Conservation (phyloP, 176 grass and related monocot genomes). For the Poa annua region DNA sequence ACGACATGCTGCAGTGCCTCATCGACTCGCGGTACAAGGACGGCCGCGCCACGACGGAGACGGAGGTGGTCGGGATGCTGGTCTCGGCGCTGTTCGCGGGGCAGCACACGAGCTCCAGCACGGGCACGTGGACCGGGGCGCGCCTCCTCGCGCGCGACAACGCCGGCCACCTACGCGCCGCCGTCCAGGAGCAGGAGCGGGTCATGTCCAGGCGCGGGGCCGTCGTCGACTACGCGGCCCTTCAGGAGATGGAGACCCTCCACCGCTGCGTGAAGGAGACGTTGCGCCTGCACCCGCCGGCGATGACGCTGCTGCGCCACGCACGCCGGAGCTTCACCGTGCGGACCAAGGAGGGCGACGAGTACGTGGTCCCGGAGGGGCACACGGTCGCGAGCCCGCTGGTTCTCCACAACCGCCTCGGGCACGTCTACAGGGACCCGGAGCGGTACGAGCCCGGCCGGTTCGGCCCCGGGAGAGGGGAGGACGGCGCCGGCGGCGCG, state of each 20-base stretch:
- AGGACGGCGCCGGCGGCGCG: conserved; percentile 55
- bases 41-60: conserved; percentile 47
- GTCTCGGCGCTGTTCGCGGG: conserved; percentile 54
- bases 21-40: conserved; percentile 60
- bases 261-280: conserved; percentile 64
- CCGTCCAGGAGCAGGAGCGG: conserved; percentile 54
- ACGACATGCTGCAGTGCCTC: conserved; percentile 68
- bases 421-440: conserved; percentile 45
- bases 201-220: conserved; percentile 30
- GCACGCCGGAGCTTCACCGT: conserved; percentile 52
- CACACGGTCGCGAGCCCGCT: conserved; percentile 48
- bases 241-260: conserved; percentile 57
- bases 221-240: conserved; percentile 39
- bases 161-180: conserved; percentile 35
- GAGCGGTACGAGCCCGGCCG: conserved; percentile 55
- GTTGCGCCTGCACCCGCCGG: conserved; percentile 55
- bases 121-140: conserved; percentile 49
- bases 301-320: conserved; percentile 52
- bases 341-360: conserved; percentile 47
- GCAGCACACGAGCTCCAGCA: conserved; percentile 53
- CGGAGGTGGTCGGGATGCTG: conserved; percentile 54
- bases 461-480: conserved; percentile 24
- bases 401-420: conserved; percentile 47
- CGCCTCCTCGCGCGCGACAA: conserved; percentile 45
- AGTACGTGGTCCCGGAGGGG: conserved; percentile 56